Conservation (phyloP, 192 early-diverging fungal genomes). For the Endogone sp. region DNA sequence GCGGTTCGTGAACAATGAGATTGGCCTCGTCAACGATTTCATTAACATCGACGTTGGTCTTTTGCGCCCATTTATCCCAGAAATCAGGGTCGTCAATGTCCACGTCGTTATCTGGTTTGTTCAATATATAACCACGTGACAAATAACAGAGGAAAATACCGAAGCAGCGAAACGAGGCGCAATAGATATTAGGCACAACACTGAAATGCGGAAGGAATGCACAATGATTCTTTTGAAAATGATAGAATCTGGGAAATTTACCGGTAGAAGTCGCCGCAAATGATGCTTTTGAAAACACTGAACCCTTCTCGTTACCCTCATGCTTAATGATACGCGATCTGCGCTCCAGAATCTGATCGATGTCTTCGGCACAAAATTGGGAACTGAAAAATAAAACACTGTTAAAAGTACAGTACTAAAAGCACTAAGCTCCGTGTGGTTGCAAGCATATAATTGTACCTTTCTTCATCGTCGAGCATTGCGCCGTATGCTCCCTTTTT, state of each 20-base stretch:
- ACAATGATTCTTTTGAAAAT: not conserved
- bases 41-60: conserved; percentile 66
- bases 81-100: conserved; percentile 85
- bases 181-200: not conserved
- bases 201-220: too few species aligned
- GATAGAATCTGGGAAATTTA: conserved; percentile 14
- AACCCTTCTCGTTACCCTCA: conserved; percentile 62
- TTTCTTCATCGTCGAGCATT: conserved; percentile 77
- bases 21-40: conserved; percentile 47
- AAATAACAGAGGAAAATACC: too few species aligned
- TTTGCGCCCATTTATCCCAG: conserved; percentile 84
- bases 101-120: conserved; percentile 36
- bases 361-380: conserved; percentile 83
- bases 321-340: conserved; percentile 77
- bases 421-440: not conserved
- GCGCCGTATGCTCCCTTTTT: conserved; percentile 91
- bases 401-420: conserved; percentile 20
- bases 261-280: conserved; percentile 44
- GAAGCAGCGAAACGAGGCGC: too few species aligned
- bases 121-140: too few species aligned
- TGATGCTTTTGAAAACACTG: conserved; percentile 85
- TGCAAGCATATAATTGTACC: conserved; percentile 10
- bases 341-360: conserved; percentile 78
- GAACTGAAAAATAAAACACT: conserved; percentile 3
- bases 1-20: conserved; percentile 67